These are phyloP conservation scores for Pyrenopolyporus hunteri DNA, from an alignment of 495 filamentous ascomycete species.

Conservation along the genomic window DNA sequence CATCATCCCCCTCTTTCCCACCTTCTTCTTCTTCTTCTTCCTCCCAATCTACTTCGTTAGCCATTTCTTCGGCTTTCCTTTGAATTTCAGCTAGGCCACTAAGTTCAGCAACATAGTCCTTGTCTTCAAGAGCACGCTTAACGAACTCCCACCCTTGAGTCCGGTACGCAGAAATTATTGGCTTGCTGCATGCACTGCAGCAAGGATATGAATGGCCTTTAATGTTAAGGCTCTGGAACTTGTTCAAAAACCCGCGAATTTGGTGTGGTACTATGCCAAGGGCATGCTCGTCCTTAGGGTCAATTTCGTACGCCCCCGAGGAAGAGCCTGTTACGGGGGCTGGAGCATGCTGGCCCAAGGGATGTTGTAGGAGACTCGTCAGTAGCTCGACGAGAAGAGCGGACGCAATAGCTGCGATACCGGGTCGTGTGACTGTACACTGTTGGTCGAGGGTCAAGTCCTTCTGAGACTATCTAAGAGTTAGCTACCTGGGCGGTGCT, in stretches of 20 bases:
- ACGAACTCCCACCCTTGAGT: slow-evolving; percentile 86
- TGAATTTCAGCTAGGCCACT: slow-evolving; percentile 94
- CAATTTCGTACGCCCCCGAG: slow-evolving; percentile 56
- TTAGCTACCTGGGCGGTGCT: slow-evolving; percentile 54
- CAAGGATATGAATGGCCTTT: slow-evolving; percentile 83
- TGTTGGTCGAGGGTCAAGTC: slow-evolving; percentile 96
- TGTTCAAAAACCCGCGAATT: slow-evolving; percentile 88
- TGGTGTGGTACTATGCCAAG: slow-evolving; percentile 91
- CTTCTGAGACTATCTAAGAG: slow-evolving; percentile 73
- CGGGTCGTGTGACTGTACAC: slow-evolving; percentile 95
- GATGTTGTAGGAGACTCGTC: slow-evolving; percentile 87
- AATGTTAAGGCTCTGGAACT: slow-evolving; percentile 82
- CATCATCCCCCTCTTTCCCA: slow-evolving; percentile 52
- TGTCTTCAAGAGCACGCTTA: slow-evolving; percentile 80
- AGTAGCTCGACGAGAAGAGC: slow-evolving; percentile 91
- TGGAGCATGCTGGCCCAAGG: slow-evolving; percentile 65
- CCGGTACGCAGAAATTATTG: slow-evolving; percentile 73
- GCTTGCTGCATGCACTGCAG: slow-evolving; percentile 89
- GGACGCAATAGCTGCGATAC: slow-evolving; percentile 89
- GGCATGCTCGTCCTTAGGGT: slow-evolving; percentile 66
- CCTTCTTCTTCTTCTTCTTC: slow-evolving; percentile 49
- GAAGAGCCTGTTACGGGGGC: slow-evolving; percentile 46
- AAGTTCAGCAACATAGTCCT: slow-evolving; percentile 86
- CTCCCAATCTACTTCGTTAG: slow-evolving; percentile 53
- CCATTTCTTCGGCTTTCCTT: slow-evolving; percentile 68